These are phyloP conservation scores for Vitis labrusca DNA, from an alignment of 164 flowering plant species.

Conservation along the genomic window DNA sequence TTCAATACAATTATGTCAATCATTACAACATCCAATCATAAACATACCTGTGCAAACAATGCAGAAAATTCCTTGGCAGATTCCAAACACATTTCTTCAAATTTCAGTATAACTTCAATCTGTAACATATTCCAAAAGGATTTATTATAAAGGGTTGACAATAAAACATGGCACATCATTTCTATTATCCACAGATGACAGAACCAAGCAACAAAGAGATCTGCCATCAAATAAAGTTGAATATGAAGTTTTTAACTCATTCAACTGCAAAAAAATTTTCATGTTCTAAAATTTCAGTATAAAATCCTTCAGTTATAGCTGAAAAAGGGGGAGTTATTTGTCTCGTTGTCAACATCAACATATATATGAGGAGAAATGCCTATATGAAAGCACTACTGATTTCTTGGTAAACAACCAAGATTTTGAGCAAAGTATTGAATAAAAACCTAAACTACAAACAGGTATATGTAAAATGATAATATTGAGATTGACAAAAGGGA, in stretches of 20 bases:
- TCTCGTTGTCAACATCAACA: too few relatives aligned
- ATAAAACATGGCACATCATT: neutral
- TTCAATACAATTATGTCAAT: neutral
- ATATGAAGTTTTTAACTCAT: too few relatives aligned
- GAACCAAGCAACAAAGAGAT: too few relatives aligned
- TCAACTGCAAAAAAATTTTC: too few relatives aligned
- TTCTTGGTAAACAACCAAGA: neutral
- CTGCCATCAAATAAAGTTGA: too few relatives aligned
- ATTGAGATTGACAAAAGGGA: neutral
- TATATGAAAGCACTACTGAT: too few relatives aligned
- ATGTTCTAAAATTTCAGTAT: too few relatives aligned
- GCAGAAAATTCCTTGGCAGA: conserved; percentile 66
- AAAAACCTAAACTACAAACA: neutral
- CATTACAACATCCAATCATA: too few relatives aligned
- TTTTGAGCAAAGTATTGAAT: neutral
- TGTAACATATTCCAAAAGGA: conserved; percentile 24
- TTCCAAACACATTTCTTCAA: conserved; percentile 93
- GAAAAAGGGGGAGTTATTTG: too few relatives aligned
- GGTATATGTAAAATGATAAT: neutral
- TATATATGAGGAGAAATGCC: too few relatives aligned
- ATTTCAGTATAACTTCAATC: conserved; percentile 89
- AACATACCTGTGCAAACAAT: conserved; percentile 62
- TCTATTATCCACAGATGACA: neutral
- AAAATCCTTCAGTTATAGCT: too few relatives aligned
- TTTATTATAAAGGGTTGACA: too few relatives aligned